Conservation (phyloP, 2,329 filamentous ascomycete genomes). For the Hypoxylon sp. region DNA sequence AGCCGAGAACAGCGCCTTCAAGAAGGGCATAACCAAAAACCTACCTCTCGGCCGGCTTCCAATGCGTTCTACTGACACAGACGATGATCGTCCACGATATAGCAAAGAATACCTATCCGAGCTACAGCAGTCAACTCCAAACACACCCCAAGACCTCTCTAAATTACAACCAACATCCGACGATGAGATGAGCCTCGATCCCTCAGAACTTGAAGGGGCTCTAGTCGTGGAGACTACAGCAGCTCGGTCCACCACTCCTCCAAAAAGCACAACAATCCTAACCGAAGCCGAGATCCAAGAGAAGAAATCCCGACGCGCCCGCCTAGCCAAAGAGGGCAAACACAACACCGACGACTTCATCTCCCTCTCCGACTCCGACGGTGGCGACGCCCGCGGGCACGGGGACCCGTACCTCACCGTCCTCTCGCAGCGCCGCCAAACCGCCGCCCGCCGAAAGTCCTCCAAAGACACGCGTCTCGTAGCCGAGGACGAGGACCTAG, state of each 20-base stretch:
- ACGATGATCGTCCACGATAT: slow-evolving; percentile 83
- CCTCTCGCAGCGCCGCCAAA: slow-evolving; percentile 52
- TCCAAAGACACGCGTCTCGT: slow-evolving; percentile 78
- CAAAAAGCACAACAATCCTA: slow-evolving; percentile 71
- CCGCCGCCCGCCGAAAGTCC: slow-evolving; percentile 56
- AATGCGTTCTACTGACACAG: slow-evolving; percentile 69
- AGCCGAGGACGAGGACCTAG: slow-evolving; percentile 90
- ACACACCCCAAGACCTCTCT: slow-evolving; percentile 78
- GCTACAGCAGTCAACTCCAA: slow-evolving; percentile 87
- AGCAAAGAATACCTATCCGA: slow-evolving; percentile 89
- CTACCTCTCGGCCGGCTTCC: slow-evolving; percentile 65
- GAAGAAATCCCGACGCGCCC: slow-evolving; percentile 90
- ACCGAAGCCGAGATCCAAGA: slow-evolving; percentile 89
- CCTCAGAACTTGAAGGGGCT: slow-evolving; percentile 74
- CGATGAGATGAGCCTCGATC: slow-evolving; percentile 70
- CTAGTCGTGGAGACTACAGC: slow-evolving; percentile 71
- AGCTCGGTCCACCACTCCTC: slow-evolving; percentile 55
- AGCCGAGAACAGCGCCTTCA: slow-evolving; percentile 76
- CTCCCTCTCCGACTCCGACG: slow-evolving; percentile 70
- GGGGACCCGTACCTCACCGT: slow-evolving; percentile 54
- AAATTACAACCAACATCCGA: slow-evolving; percentile 60
- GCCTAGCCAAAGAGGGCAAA: slow-evolving; percentile 71
- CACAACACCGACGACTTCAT: slow-evolving; percentile 70
- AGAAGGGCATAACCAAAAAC: slow-evolving; percentile 64
- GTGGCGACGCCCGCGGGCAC: slow-evolving; percentile 54